Evolutionary conservation across 371 early-diverging fungal genomes (phyloP), one percentile per base, ranked within the genome.

Genomic region (Rhizomucor miehei): DNA sequence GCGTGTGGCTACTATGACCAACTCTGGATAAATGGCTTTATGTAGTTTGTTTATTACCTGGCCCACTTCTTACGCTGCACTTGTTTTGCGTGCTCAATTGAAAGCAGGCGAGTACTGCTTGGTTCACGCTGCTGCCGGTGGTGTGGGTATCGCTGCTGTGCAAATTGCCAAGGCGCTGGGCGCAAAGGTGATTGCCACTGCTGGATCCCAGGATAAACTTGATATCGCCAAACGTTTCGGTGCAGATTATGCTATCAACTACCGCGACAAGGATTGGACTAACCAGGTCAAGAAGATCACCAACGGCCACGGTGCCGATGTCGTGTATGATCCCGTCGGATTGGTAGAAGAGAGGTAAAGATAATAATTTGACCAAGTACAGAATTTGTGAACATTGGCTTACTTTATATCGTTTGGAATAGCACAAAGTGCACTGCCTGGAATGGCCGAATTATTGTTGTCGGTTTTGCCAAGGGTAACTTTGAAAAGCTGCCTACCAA

Each of bases 151-250:
- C 29, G 81, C 77, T 35, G 86, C 88, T 19, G 83, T 86, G 16
- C 86, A 87, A 55, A 81, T 87, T 36, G 86, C 86, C 20, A 84
- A 83, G 56, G 79, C 81, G 5, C 55, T 92, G 13, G 94, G 94
- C 13, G 93, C 93, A 6, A 85, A 71, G 10, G 94, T 94, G 8
- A 91, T 95, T 65, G 93, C 90, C 1, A 91, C 93, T 6, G 90
- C 88, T 0, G 89, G 91, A 6, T 85, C 88, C 23, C 59, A 68
- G 35, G 86, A 82, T 16, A 95, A 95, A 57, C 73, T 90, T 8
- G 79, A 77, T 21, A 69, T 93, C 24, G 88, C 87, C 17, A 71
- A 75, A 44, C 60, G 59, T 19, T 75, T 80, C 37, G 94, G 94
- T 0, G 93, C 95, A 0, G 92, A 93, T 57, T 73, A 77, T 44